Percentiles rank a stretch among this genome's conserved stretches.
These are phyloP conservation scores for Sordariomycetes sp. DNA, from an alignment of 2,329 filamentous ascomycete genomes.

Conservation along the genomic window DNA sequence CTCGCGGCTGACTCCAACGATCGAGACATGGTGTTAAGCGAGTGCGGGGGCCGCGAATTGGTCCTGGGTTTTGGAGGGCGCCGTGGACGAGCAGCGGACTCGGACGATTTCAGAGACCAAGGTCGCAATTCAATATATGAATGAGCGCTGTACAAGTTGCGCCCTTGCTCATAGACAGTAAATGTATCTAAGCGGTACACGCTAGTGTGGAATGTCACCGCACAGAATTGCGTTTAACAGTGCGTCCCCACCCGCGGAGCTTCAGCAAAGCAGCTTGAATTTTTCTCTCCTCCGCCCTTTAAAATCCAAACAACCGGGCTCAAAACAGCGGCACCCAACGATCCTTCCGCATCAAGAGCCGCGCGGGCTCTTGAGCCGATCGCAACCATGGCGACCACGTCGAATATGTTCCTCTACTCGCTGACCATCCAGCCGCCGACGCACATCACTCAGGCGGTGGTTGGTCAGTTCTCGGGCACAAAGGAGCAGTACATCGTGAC, in stretches of 20 bases:
- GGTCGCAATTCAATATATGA: not conserved
- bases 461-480: slow-evolving; percentile 90
- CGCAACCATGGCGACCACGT: slow-evolving; percentile 82
- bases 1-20: slow-evolving; percentile 8
- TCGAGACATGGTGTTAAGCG: slow-evolving; percentile 5
- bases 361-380: slow-evolving; percentile 11
- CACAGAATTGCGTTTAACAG: not conserved
- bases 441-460: slow-evolving; percentile 76
- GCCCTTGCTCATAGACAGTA: not conserved
- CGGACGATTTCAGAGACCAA: not conserved
- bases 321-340: not conserved
- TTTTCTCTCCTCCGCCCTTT: not conserved
- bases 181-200: not conserved
- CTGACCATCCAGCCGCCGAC: slow-evolving; percentile 90
- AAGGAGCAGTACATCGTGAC: slow-evolving; percentile 97
- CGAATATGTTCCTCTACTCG: slow-evolving; percentile 97
- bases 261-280: not conserved
- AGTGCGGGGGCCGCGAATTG: not conserved
- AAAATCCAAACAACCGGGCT: not conserved
- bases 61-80: not conserved
- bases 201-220: not conserved
- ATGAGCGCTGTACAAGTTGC: not conserved
- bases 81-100: not conserved
- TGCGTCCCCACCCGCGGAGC: not conserved
- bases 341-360: slow-evolving; percentile 1